A percentile compares a stretch with the other conserved stretches of the same genome.
Conservation (phyloP, 2,329 filamentous ascomycete genomes). For the Cryphonectria nitschkei region DNA sequence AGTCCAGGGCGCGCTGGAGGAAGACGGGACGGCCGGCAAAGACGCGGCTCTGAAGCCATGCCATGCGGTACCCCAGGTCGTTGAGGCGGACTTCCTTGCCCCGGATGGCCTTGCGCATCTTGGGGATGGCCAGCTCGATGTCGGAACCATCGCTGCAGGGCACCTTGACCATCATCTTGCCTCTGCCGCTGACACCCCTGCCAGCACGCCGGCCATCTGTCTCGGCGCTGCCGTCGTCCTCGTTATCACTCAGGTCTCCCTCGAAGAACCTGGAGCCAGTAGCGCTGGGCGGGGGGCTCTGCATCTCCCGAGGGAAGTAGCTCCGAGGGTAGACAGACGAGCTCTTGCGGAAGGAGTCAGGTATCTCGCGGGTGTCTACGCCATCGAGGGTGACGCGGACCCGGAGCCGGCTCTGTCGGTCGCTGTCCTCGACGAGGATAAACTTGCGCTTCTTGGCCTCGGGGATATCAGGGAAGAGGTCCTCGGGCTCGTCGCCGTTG, state of each 20-base stretch:
- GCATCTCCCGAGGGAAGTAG: constrained; percentile 93
- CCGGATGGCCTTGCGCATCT: constrained; percentile 69
- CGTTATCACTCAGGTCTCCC: constrained; percentile 61
- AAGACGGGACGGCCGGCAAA: constrained; percentile 88
- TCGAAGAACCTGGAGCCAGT: constrained; percentile 76
- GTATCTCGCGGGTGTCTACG: constrained; percentile 93
- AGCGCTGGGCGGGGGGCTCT: constrained; percentile 76
- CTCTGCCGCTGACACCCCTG: constrained; percentile 38
- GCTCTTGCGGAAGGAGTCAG: constrained; percentile 88
- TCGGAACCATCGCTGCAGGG: constrained; percentile 69
- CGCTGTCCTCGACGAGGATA: constrained; percentile 89
- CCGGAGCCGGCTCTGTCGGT: constrained; percentile 78
- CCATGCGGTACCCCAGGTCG: constrained; percentile 92
- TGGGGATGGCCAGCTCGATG: constrained; percentile 74
- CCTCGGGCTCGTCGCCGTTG: constrained; percentile 63
- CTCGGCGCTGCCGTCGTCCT: constrained; percentile 58
- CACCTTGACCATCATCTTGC: constrained; percentile 59
- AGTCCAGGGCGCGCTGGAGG: constrained; percentile 88
- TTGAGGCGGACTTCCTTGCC: constrained; percentile 89
- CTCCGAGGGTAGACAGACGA: constrained; percentile 90
- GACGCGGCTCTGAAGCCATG: constrained; percentile 91
- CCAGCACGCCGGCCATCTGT: constrained; percentile 51
- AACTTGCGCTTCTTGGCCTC: constrained; percentile 94
- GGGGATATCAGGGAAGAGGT: constrained; percentile 85
- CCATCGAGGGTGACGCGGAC: constrained; percentile 92